Percentiles rank a stretch among this genome's conserved stretches.
These are phyloP conservation scores for Phytophthora multivora DNA, from an alignment of 352 stramenopile genomes.

Conservation along the genomic window DNA sequence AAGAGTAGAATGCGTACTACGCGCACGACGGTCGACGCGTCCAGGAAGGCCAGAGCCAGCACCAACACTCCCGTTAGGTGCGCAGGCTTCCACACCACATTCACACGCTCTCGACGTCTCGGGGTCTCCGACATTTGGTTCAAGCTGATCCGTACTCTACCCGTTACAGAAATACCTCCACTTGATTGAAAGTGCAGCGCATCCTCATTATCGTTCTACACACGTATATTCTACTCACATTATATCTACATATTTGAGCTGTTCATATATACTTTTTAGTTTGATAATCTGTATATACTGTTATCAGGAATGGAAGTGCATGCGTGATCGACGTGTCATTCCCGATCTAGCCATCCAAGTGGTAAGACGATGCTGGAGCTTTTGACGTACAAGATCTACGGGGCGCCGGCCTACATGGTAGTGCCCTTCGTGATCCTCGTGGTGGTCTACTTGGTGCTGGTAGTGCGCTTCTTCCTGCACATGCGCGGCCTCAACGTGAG, in stretches of 20 bases:
- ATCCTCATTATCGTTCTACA: slow-evolving; percentile 9
- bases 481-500: slow-evolving; percentile 67
- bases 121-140: slow-evolving; percentile 9
- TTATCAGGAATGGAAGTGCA: not conserved
- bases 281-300: not conserved
- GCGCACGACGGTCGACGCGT: slow-evolving; percentile 38
- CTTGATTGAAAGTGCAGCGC: slow-evolving; percentile 9
- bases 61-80: slow-evolving; percentile 59
- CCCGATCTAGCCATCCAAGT: slow-evolving; percentile 12
- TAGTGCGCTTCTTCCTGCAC: slow-evolving; percentile 67
- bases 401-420: slow-evolving; percentile 62
- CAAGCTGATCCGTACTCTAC: too few relatives aligned
- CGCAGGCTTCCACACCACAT: slow-evolving; percentile 45
- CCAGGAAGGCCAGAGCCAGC: slow-evolving; percentile 50
- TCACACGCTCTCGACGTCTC: slow-evolving; percentile 36
- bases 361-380: slow-evolving; percentile 22
- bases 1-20: slow-evolving; percentile 58
- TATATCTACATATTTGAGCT: not conserved
- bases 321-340: slow-evolving; percentile 26
- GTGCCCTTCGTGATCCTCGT: slow-evolving; percentile 48
- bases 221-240: not conserved
- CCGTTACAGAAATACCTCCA: not conserved
- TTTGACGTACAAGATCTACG: slow-evolving; percentile 56
- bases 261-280: not conserved
- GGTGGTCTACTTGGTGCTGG: slow-evolving; percentile 60